Evolutionary conservation across 495 filamentous ascomycete genomes (phyloP).

Genomic region (Penicillium paradoxum): DNA sequence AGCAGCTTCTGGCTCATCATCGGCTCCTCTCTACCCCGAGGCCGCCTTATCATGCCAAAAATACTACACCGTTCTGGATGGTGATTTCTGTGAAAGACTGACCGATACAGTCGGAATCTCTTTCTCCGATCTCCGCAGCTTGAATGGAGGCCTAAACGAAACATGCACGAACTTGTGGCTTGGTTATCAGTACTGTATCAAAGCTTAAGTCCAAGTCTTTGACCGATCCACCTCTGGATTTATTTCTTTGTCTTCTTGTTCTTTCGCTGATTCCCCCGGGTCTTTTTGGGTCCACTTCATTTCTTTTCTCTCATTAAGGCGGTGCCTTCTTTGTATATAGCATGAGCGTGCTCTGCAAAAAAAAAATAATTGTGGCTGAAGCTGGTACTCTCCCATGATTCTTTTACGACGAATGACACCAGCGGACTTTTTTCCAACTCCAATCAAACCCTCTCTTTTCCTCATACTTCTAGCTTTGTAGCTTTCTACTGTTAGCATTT

Average conservation of each 20-base stretch:
- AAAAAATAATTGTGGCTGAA: background rate
- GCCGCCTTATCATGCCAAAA: constrained; percentile 38
- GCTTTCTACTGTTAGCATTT: too few species aligned
- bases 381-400: background rate
- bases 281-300: background rate
- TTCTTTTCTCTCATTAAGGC: constrained; percentile 7
- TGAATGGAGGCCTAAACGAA: constrained; percentile 38
- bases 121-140: constrained; percentile 25
- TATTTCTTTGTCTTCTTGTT: background rate
- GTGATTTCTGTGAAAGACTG: constrained; percentile 42
- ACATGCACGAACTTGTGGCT: constrained; percentile 37
- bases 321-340: constrained; percentile 9
- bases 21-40: constrained; percentile 22
- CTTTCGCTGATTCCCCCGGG: background rate
- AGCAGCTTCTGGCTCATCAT: constrained; percentile 2
- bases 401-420: constrained; percentile 8
- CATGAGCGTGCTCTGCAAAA: constrained; percentile 9
- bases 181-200: constrained; percentile 39
- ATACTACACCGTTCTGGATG: constrained; percentile 35
- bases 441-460: too few species aligned
- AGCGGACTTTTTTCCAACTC: background rate
- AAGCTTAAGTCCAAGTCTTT: constrained; percentile 13
- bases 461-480: background rate
- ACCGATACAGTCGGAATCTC: constrained; percentile 24
- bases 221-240: background rate